phyloP scores from a whole-genome alignment of 768 basidiomycete genomes.

The Lactarius trivialis region DNA sequence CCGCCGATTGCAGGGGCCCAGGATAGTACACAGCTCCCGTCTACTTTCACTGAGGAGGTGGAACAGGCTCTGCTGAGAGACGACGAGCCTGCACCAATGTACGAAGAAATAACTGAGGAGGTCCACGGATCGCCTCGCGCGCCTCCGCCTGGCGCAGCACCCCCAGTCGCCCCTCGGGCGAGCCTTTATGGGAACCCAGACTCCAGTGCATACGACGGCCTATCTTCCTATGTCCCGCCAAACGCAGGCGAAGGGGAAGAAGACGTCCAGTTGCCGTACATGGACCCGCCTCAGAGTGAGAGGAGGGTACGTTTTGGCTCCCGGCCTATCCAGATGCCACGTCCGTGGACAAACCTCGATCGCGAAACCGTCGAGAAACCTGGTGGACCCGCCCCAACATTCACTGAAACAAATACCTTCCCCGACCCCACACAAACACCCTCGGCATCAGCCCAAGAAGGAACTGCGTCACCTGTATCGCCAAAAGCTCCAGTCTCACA shows the following conservation, averaged over 20 bases:
- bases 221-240: conserved; percentile 11
- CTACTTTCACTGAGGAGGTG: conserved; percentile 17
- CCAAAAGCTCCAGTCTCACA: not conserved
- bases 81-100: conserved; percentile 36
- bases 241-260: conserved; percentile 23
- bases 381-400: not conserved
- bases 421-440: not conserved
- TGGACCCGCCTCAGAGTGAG: conserved; percentile 16
- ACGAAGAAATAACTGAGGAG: conserved; percentile 33
- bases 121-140: conserved; percentile 34
- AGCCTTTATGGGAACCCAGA: conserved; percentile 6
- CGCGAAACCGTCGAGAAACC: not conserved
- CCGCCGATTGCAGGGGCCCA: conserved; percentile 11
- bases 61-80: not conserved
- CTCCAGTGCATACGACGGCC: conserved; percentile 1
- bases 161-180: conserved; percentile 24
- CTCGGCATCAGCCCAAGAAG: not conserved
- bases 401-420: not conserved
- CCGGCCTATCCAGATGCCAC: conserved; percentile 18
- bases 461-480: not conserved
- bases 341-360: not conserved
- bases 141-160: conserved; percentile 40
- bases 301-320: conserved; percentile 15
- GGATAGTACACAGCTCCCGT: conserved; percentile 1
- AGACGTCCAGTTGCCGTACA: conserved; percentile 29